Evolutionary conservation across 192 early-diverging fungal genomes (phyloP).

Genomic region (Obelidium mucronatum): DNA sequence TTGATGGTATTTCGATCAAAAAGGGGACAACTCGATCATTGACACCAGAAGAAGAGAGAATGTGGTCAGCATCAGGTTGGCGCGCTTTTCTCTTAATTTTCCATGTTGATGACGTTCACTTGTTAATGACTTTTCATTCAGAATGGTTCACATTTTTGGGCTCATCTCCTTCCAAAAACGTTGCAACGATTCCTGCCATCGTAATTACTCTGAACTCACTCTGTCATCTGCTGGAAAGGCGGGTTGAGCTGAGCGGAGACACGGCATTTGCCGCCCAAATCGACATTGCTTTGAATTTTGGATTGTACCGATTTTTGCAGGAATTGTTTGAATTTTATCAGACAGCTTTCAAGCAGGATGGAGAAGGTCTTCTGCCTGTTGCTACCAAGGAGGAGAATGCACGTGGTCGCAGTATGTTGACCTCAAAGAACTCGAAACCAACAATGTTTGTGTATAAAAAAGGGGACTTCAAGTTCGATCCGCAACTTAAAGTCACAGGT

Average conservation of each 20-base stretch:
- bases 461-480: constrained; percentile 56
- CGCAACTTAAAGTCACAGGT: constrained; percentile 60
- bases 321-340: constrained; percentile 51
- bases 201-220: constrained; percentile 21
- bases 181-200: constrained; percentile 43
- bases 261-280: constrained; percentile 55
- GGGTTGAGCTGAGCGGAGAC: constrained; percentile 49
- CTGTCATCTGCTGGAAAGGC: constrained; percentile 6
- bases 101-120: constrained; percentile 37
- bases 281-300: constrained; percentile 61
- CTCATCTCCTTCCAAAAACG: constrained; percentile 48
- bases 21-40: constrained; percentile 51
- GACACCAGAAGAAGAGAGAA: constrained; percentile 53
- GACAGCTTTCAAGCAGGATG: constrained; percentile 37
- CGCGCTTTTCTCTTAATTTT: constrained; percentile 40
- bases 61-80: constrained; percentile 53
- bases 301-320: constrained; percentile 54
- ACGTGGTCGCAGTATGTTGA: too few relatives aligned
- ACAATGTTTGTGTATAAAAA: constrained; percentile 17
- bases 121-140: constrained; percentile 22
- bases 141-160: constrained; percentile 58
- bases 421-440: neutral
- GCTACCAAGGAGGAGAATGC: neutral
- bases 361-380: neutral
- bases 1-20: constrained; percentile 42